Conservation (phyloP, 164 flowering plant species). For the Vitis cinerea region DNA sequence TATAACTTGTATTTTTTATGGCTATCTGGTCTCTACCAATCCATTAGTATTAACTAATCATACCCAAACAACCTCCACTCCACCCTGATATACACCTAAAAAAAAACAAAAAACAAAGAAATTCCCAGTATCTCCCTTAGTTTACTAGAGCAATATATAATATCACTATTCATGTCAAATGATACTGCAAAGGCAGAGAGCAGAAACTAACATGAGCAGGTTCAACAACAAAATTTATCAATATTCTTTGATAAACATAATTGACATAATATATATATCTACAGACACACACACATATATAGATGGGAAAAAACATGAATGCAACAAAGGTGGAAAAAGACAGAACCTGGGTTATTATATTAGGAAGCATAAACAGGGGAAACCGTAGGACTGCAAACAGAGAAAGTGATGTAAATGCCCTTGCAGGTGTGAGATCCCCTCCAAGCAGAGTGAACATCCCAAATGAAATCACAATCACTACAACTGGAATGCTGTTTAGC, state of each 20-base stretch:
- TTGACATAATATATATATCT: neutral
- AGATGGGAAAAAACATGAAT: neutral
- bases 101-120: no score
- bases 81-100: no score
- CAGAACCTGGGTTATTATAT: constrained; percentile 87
- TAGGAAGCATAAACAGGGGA: constrained; percentile 96
- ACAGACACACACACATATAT: neutral
- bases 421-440: constrained; percentile 94
- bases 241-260: neutral
- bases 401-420: constrained; percentile 95
- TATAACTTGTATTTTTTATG: neutral
- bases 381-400: constrained; percentile 90
- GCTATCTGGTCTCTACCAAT: neutral
- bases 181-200: neutral
- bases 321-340: constrained; percentile 8
- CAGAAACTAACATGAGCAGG: neutral
- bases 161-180: no score
- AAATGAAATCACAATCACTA: constrained; percentile 95
- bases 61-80: no score
- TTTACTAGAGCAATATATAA: no score
- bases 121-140: no score
- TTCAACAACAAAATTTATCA: neutral
- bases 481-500: constrained; percentile 88
- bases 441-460: constrained; percentile 95
- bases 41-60: neutral